Base-by-base conservation (phyloP, 2,329 filamentous ascomycete genomes). In the Sporothrix globosa region DNA sequence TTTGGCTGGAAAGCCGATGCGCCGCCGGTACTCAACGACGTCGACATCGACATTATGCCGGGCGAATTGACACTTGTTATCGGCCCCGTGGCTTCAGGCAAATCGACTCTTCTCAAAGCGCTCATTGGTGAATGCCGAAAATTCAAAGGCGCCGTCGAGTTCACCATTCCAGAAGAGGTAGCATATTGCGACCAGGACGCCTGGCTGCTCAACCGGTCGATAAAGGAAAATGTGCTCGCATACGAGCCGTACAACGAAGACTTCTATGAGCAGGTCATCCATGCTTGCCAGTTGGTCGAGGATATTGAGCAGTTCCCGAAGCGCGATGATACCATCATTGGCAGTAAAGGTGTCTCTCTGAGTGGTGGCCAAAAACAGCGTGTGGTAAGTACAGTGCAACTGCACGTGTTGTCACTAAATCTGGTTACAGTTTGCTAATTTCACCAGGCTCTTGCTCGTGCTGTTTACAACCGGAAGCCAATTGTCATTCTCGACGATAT, bases 81-180 rank as follows among this genome's bases (percentile, higher is more conserved):
- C 0, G 82, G 82, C 0, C 79, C 77, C 0, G 81, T 83, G 0
- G 83, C 82, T 0, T 80, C 80, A n/a, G 82, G 83, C 30, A 84
- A 84, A 66, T 80, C 81, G 0, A 78, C 78, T 0, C 72, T 83
- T 0, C 72, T 83, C 11, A 77, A 81, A 44, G 77, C 78, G 0
- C 74, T 84, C 0, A 72, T 82, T 0, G 80, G 82, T 0, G 82
- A 83, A 69, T 72, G 78, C 0, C 67, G 73, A 0, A 69, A 74
- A 3, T 58, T 75, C 0, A 69, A 72, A 0, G 81, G 81, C 0
- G 69, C 68, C 0, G 70, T 82, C n/a, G 73, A 70, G 1, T 69
- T 77, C 1, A 71, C 74, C 0, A 72, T 70, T 46, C 69, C 76
- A 0, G 73, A 70, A 0, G 77, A 76, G 27, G 71, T 81, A 14